Base-by-base conservation (phyloP, 1,284 basidiomycete species). In the Moesziomyces parantarcticus region DNA sequence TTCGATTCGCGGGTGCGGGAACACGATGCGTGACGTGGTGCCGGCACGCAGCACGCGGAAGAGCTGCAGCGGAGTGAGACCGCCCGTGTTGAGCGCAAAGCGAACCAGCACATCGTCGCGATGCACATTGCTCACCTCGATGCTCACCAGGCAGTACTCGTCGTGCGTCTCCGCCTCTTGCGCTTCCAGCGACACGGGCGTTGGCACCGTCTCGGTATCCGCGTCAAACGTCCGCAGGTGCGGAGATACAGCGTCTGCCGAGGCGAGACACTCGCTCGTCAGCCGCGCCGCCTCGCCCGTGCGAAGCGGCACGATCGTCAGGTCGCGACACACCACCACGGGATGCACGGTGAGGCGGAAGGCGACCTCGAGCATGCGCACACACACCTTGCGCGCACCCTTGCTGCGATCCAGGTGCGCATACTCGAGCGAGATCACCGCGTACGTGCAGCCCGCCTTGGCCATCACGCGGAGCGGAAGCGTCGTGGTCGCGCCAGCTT, bases 271-370 rank as follows among this genome's bases (percentile, higher is more conserved):
- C 39, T 47, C 52, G 5, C 75, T 70, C 6, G 74, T 72, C 39
- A 78, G 49, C 13, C 75, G 22, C 23, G 65, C 66, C 25, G 81
- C 83, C 45, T 82, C 79, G 1, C 9, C 23, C 18, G 67, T 55
- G 14, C 32, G 45, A 41, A 75, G 21, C 5, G 68, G 61, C 0
- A 46, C 41, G 14, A 81, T 42, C 22, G 41, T 58, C 41, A 85
- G 50, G 20, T 58, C 58, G 8, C 60, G 57, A 77, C 91, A 92
- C 79, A 94, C 92, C 41, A 97, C 88, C 86, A 94, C 94, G 67
- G 93, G 92, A 80, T 95, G 95, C 3, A 98, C 94, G 0, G 93
- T 95, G 60, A 97, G 90, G 74, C 92, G 87, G 61, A 98, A 87
- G 8, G 92, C 91, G 80, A 93, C 92, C 16, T 90, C 89, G 53